A percentile compares a stretch with the other conserved stretches of the same genome.
Evolutionary conservation across 225 moss, liverwort and hornwort species (phyloP).

Genomic region (Marchantia paleacea): DNA sequence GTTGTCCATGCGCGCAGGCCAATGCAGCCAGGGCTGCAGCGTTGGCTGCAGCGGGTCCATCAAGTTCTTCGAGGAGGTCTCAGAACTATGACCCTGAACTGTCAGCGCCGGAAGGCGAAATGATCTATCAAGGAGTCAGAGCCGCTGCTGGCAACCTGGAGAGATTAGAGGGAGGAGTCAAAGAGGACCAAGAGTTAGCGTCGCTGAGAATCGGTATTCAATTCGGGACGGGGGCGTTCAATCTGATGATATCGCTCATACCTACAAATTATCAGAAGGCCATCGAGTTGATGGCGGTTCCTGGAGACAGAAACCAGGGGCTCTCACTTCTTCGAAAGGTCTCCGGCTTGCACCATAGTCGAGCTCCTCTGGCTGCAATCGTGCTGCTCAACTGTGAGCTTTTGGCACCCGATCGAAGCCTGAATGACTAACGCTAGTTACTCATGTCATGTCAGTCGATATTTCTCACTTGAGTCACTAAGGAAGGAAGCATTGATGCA

Average conservation of each 20-base stretch:
- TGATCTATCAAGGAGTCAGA: conserved; percentile 58
- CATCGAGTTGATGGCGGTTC: conserved; percentile 80
- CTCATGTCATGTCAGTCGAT: not conserved
- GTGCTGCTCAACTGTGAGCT: conserved; percentile 75
- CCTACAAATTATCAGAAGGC: conserved; percentile 85
- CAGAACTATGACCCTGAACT: conserved; percentile 49
- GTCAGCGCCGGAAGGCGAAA: conserved; percentile 39
- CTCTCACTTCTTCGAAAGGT: conserved; percentile 62
- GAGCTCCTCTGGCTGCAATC: conserved; percentile 79
- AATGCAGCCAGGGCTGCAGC: not conserved
- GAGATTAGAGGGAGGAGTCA: conserved; percentile 56
- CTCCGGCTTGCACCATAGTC: conserved; percentile 64
- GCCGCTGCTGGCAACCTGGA: conserved; percentile 73
- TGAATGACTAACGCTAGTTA: not conserved
- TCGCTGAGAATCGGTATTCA: conserved; percentile 76
- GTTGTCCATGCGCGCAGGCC: conserved; percentile 10
- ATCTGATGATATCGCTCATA: conserved; percentile 75
- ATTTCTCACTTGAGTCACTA: not conserved
- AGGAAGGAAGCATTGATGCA: not conserved
- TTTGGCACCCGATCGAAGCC: not conserved
- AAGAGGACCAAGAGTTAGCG: conserved; percentile 87
- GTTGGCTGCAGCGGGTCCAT: not conserved
- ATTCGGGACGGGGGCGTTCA: conserved; percentile 87
- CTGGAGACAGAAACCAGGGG: conserved; percentile 65
- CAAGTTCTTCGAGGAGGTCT: conserved; percentile 6